phyloP scores from a whole-genome alignment of 2,329 filamentous ascomycete species.

The Colletotrichum chlorophyti region DNA sequence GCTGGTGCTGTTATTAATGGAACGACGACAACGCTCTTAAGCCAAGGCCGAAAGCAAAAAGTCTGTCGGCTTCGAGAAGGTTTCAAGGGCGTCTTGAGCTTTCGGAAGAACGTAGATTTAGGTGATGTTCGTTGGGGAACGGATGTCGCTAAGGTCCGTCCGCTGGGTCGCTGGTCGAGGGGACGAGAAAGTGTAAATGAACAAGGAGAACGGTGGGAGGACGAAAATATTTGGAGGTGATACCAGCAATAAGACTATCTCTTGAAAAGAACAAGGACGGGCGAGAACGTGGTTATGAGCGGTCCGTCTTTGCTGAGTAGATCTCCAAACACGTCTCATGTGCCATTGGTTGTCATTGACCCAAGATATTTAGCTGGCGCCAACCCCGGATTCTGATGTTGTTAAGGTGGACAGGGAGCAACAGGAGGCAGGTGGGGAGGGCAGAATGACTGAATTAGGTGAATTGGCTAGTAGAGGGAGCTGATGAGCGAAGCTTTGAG shows the following conservation, averaged over 20 bases:
- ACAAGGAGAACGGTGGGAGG: neutral
- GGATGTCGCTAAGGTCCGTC: neutral
- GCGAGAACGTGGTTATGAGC: neutral
- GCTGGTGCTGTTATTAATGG: neutral
- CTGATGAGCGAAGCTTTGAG: neutral
- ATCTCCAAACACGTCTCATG: neutral
- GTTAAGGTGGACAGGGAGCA: neutral
- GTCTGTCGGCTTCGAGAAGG: neutral
- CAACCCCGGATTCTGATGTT: conserved; percentile 21
- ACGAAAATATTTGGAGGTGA: neutral
- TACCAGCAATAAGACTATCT: neutral
- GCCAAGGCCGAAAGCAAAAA: conserved; percentile 1
- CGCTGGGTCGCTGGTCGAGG: neutral
- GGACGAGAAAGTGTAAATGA: neutral
- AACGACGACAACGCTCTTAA: neutral
- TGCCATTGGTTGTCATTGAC: neutral
- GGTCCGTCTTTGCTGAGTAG: neutral
- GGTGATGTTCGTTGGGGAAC: conserved; percentile 1
- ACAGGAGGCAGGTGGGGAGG: neutral
- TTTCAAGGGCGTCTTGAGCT: neutral
- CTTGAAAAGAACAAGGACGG: neutral
- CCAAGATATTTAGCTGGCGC: conserved; percentile 11
- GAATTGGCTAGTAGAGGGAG: neutral
- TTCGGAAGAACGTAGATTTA: neutral
- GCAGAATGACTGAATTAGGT: neutral